Evolutionary conservation across 352 stramenopile species (phyloP).

Genomic region (Phytophthora sansomeana): DNA sequence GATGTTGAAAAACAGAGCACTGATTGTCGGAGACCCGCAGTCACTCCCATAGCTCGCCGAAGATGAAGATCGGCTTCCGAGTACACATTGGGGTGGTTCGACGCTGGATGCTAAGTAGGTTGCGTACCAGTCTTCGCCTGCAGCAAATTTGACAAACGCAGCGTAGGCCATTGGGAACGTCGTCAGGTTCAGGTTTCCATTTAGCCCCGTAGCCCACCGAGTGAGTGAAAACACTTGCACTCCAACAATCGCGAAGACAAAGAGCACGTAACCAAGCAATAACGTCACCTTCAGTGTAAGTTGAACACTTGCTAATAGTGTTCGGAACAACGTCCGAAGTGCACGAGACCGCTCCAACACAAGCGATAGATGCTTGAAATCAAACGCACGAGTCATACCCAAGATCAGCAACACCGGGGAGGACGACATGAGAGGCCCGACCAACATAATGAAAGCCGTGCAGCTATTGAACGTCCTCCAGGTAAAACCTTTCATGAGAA

Average conservation of each 20-base stretch:
- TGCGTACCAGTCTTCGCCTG: constrained; percentile 87
- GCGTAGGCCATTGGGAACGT: constrained; percentile 81
- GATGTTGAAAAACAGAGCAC: constrained; percentile 76
- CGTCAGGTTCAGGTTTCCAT: constrained; percentile 76
- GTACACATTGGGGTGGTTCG: constrained; percentile 60
- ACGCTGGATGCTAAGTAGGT: constrained; percentile 79
- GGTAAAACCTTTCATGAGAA: constrained; percentile 87
- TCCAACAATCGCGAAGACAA: constrained; percentile 84
- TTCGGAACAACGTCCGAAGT: constrained; percentile 80
- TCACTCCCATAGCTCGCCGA: constrained; percentile 53
- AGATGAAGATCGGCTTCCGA: constrained; percentile 36
- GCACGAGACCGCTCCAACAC: constrained; percentile 75
- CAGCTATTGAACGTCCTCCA: constrained; percentile 80
- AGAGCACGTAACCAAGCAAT: constrained; percentile 80
- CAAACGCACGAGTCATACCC: constrained; percentile 79
- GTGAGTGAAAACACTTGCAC: constrained; percentile 87
- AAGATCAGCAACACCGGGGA: constrained; percentile 78
- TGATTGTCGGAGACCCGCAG: constrained; percentile 71
- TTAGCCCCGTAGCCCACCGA: constrained; percentile 77
- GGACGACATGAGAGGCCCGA: constrained; percentile 64
- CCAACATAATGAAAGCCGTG: constrained; percentile 82
- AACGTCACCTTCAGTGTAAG: constrained; percentile 85
- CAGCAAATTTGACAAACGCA: constrained; percentile 84
- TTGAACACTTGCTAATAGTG: constrained; percentile 68
- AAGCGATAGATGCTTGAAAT: constrained; percentile 86